A percentile compares a stretch with the other conserved stretches of the same genome.
Conservation (phyloP, 257 asterid species). For the Solanum stenotomum region DNA sequence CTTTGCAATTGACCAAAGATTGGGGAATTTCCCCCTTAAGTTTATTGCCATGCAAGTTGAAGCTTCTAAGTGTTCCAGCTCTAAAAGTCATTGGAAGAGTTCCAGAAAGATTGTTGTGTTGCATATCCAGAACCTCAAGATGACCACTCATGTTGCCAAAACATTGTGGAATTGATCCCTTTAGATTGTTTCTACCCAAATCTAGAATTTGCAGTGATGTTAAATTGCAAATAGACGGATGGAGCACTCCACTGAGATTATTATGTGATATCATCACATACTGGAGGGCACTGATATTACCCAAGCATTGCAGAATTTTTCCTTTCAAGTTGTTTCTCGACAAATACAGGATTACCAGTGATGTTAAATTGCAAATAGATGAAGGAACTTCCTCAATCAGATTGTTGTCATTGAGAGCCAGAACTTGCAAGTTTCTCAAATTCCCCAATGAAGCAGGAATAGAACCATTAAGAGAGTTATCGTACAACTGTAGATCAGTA, state of each 20-base stretch:
- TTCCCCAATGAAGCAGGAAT: not conserved
- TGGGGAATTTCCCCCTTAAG: constrained; percentile 5
- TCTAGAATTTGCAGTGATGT: not conserved
- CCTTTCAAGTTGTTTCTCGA: not conserved
- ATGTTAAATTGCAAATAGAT: not conserved
- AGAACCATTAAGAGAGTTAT: not conserved
- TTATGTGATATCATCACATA: not conserved
- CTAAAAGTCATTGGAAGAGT: not conserved
- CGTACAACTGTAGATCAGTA: not conserved
- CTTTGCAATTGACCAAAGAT: constrained; percentile 10
- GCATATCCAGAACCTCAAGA: not conserved
- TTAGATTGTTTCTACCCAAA: not conserved
- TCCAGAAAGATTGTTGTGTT: not conserved
- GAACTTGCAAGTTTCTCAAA: no score
- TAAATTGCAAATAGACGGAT: not conserved
- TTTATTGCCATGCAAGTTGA: constrained; percentile 7
- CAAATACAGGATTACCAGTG: not conserved
- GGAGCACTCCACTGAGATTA: not conserved
- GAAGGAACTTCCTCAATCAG: not conserved
- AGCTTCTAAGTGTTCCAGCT: not conserved
- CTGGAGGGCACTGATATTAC: not conserved
- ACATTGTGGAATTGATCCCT: not conserved
- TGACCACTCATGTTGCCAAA: not conserved
- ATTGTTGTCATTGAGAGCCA: no score
- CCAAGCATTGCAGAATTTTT: not conserved